Evolutionary conservation across 2,329 filamentous ascomycete species (phyloP), one percentile per base, ranked within the genome.

Genomic region (Monosporascus ibericus): DNA sequence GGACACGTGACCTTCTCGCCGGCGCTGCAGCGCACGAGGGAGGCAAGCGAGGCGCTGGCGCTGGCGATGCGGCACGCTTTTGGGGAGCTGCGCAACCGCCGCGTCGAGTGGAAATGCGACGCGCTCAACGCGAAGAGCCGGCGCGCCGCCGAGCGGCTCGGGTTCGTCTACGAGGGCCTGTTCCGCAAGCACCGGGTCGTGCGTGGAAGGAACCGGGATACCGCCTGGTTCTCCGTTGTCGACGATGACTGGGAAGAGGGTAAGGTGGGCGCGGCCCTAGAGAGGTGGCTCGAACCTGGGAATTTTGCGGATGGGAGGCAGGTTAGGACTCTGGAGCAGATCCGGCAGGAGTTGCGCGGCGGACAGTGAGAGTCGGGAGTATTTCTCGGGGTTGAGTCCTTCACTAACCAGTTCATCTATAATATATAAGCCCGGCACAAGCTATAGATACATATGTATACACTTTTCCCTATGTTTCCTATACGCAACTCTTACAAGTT

Each of bases 21-120:
- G 0, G 56, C 60, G 1, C 62, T 86, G 17, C 77, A 81, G 61
- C 73, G 76, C 15, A 84, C 80, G 0, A 71, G 72, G 0, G 74
- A 72, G 6, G 77, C 81, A 0, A 86, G 82, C 0, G 84, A 86
- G 62, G 73, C 75, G 0, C 72, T 80, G 55, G 84, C 78, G 54
- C 67, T 86, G 1, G 63, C 85, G n/a, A 71, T 80, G 44, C 68
- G 69, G 38, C 70, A 81, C 51, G 74, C 75, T 0, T 80, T 86
- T 57, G 75, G 79, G 3, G 70, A 73, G 2, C 62, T 85, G 22
- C 73, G 76, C 0, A 84, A 81, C 61, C 65, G 76, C 3, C 70
- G 84, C 7, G 75, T 84, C 4, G 82, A 86, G 63, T 87, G 84
- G 83, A 87, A 86, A 60, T 82, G 80, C 50, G 76, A 86, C 61